Evolutionary conservation across 441 rosid species (phyloP), one percentile per base, ranked within the genome.

Genomic region (Aleurites moluccanus): DNA sequence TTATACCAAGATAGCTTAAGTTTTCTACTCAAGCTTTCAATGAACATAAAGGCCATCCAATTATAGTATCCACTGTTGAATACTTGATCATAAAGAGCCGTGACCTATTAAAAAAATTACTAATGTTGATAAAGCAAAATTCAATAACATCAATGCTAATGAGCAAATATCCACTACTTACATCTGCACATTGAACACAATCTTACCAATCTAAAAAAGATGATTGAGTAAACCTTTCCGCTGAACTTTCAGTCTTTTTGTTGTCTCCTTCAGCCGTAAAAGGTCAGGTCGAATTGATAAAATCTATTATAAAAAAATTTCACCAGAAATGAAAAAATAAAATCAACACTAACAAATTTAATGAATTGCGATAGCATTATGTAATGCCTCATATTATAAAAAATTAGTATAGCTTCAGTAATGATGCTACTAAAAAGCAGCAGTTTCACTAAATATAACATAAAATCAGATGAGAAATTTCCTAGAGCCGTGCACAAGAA

Each of bases 131-230:
- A 49, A 74, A 42, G 11, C 38, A 57, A 67, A 64, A 63, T 63
- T 57, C 49, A 59, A 35, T 25, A 81, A 72, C 61, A 73, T 71
- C 65, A 73, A 67, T 25, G 52, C 64, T 53, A 40, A 78, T 62
- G 74, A 80, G 62, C 45, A 80, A 72, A 75, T 35, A 42, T 74
- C 75, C 35, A 69, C 72, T 27, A 69, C 82, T 83, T 82, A 68
- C 76, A 77, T 83, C 85, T 72, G 73, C 40, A 69, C 30, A 55
- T 69, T 65, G 82, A 79, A 69, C 79, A 76, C 80, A 79, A 74
- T 73, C 94, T 90, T 89, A 86, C 93, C 94, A 86, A 84, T 79
- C 88, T 79, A 85, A 80, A 73, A 77, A 79, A 75, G 88, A 82
- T 63, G 86, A 83, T 64, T 45, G 83, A 69, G 87, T 78, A 85